Evolutionary conservation across 1,284 basidiomycete species (phyloP).

Genomic region (Tylopilus sp.): DNA sequence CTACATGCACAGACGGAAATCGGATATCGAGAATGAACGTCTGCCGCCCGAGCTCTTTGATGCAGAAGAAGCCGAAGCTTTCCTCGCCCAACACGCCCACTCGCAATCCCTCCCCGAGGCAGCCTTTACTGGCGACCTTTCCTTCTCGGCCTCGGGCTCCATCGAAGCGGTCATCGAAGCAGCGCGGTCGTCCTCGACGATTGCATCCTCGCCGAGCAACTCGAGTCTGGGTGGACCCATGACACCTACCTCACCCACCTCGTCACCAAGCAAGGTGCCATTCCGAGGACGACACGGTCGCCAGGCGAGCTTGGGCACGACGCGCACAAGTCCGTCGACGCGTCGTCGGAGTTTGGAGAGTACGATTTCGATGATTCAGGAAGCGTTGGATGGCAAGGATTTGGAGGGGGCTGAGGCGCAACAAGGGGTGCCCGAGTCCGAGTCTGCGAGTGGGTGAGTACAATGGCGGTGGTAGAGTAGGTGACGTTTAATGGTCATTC

Average conservation of each 20-base stretch:
- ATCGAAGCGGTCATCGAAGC: constrained; percentile 55
- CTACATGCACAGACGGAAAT: constrained; percentile 78
- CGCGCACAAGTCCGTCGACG: constrained; percentile 95
- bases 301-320: constrained; percentile 94
- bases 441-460: not conserved
- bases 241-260: constrained; percentile 48
- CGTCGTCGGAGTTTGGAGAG: constrained; percentile 94
- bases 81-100: constrained; percentile 51
- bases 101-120: constrained; percentile 61
- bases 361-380: constrained; percentile 95
- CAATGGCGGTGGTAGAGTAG: not conserved
- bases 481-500: no score
- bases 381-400: constrained; percentile 65
- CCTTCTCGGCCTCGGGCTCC: constrained; percentile 61
- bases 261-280: constrained; percentile 49
- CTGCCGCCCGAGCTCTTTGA: constrained; percentile 96
- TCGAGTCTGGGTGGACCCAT: constrained; percentile 29
- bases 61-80: constrained; percentile 78
- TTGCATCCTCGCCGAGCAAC: constrained; percentile 38
- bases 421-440: not conserved
- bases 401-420: constrained; percentile 52
- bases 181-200: constrained; percentile 56
- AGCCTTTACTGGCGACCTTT: constrained; percentile 56
- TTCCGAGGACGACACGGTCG: constrained; percentile 87
- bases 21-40: constrained; percentile 99